phyloP scores from a whole-genome alignment of 2,329 filamentous ascomycete genomes.

The Beauveria asiatica region DNA sequence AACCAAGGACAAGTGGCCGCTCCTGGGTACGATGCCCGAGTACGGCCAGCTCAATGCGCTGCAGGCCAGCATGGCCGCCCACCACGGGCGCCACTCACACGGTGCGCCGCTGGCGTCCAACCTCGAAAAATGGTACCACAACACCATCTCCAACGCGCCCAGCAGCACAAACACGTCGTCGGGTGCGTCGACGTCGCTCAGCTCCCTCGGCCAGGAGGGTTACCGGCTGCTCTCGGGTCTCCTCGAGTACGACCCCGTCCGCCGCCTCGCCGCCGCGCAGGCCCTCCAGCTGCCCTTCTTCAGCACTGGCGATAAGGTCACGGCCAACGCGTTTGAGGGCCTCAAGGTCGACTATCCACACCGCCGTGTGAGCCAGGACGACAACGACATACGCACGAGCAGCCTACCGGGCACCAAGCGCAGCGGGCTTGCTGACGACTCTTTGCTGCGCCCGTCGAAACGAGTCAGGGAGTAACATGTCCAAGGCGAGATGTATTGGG shows the following conservation, averaged over 20 bases:
- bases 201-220: slow-evolving; percentile 64
- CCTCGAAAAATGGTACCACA: slow-evolving; percentile 75
- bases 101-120: slow-evolving; percentile 31
- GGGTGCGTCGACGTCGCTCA: slow-evolving; percentile 33
- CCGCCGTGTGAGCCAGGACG: slow-evolving; percentile 83
- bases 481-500: neutral
- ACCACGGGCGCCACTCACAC: slow-evolving; percentile 21
- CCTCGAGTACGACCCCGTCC: slow-evolving; percentile 87
- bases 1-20: slow-evolving; percentile 79
- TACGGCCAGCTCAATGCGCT: slow-evolving; percentile 60
- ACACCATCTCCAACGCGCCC: slow-evolving; percentile 53
- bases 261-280: slow-evolving; percentile 76
- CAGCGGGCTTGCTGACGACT: slow-evolving; percentile 75
- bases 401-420: slow-evolving; percentile 88
- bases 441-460: slow-evolving; percentile 54
- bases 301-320: slow-evolving; percentile 61
- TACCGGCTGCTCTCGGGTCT: slow-evolving; percentile 74
- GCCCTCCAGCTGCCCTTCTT: slow-evolving; percentile 93
- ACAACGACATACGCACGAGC: slow-evolving; percentile 88
- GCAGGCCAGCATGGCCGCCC: slow-evolving; percentile 36
- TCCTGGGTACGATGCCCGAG: slow-evolving; percentile 79
- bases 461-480: slow-evolving; percentile 45
- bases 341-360: slow-evolving; percentile 83
- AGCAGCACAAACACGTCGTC: slow-evolving; percentile 38
- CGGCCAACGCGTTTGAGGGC: slow-evolving; percentile 83